Evolutionary conservation across 1,284 basidiomycete species (phyloP), one percentile per base, ranked within the genome.

Genomic region (Leccinum subrobustum): DNA sequence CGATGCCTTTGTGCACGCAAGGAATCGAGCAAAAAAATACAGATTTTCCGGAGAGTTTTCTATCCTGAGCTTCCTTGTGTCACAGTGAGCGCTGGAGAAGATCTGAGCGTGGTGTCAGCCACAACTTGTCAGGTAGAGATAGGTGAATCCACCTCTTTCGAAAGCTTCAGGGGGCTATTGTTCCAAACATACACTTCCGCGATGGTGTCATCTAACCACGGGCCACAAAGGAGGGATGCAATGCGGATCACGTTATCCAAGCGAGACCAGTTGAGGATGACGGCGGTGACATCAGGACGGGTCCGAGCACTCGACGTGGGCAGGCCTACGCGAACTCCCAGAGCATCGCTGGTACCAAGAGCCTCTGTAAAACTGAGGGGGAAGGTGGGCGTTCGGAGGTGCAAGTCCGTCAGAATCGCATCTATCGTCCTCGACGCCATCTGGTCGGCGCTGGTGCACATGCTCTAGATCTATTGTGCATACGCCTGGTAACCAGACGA

Each of bases 201-300:
- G 35, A 89, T 75, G 6, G 79, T 78, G 58, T 78, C 75, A n/a
- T 81, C 72, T 37, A 87, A 71, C 65, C 74, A 74, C 6, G 77
- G 67, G 4, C 72, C 73, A 66, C 87, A 89, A 11, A 89, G 74
- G 23, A 79, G 67, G 25, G 80, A 77, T 14, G 77, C 78, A 59
- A 89, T 85, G 54, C 76, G 76, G 42, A 83, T 68, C 47, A 89
- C 84, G 65, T 89, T 89, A 0, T 77, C 71, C 37, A 87, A 77
- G 31, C 85, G 79, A 50, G 82, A 83, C 87, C 87, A 89, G 71
- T 89, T 88, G 52, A 88, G 74, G 44, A 89, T 68, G 39, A 89
- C 74, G 9, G 82, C 84, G 7, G 85, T 87, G 5, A 77, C 79
- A 62, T 79, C 73, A 18, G 79, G 65, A 56, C 14, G 42, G 12